Conservation (phyloP, 2,329 filamentous ascomycete species). For the Alternaria sp. region DNA sequence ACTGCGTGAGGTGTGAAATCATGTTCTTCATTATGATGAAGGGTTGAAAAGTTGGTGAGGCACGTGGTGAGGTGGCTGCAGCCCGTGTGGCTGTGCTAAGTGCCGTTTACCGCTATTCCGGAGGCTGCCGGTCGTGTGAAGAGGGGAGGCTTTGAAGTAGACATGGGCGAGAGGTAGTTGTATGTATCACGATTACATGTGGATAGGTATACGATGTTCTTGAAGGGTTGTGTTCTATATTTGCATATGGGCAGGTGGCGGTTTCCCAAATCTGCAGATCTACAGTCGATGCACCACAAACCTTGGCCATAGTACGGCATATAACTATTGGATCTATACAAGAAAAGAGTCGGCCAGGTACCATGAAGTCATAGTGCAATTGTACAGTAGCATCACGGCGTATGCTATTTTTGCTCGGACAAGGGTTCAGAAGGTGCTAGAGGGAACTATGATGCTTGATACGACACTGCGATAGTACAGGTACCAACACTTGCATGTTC, state of each 20-base stretch:
- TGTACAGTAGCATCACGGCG: background rate
- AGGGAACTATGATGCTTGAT: background rate
- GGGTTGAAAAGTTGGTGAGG: background rate
- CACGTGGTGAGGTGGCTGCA: slow-evolving; percentile 2
- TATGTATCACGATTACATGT: background rate
- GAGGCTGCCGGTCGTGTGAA: background rate
- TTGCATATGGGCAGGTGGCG: background rate
- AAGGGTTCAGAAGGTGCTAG: background rate
- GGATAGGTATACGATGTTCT: background rate
- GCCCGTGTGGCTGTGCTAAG: background rate
- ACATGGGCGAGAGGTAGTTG: background rate
- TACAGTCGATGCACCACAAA: background rate
- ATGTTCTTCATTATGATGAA: background rate
- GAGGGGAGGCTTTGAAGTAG: background rate
- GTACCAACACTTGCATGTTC: background rate
- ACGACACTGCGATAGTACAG: background rate
- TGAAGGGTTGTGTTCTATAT: background rate
- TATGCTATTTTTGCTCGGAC: background rate
- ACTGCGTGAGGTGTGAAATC: background rate
- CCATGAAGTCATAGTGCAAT: background rate
- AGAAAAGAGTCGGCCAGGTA: background rate
- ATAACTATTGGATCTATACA: background rate
- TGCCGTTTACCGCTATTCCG: slow-evolving; percentile 17
- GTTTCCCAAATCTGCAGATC: background rate
- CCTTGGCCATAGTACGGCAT: background rate